phyloP scores from a whole-genome alignment of 2,329 filamentous ascomycete species.

The Geosmithia flava region DNA sequence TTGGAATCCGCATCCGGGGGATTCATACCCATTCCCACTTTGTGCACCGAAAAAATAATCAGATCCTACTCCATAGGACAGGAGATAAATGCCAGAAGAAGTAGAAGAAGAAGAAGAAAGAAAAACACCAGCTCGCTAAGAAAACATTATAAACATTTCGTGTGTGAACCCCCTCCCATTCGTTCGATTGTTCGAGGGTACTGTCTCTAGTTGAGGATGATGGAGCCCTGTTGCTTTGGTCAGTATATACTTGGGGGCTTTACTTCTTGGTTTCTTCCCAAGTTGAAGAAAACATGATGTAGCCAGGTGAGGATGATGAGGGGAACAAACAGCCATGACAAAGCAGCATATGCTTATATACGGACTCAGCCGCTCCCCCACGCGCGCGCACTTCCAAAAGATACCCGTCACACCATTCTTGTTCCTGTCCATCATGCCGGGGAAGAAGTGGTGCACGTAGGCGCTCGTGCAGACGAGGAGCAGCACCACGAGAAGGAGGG shows the following conservation, averaged over 20 bases:
- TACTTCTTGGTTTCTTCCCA: neutral
- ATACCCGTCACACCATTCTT: constrained; percentile 78
- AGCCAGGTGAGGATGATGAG: neutral
- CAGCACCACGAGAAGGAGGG: constrained; percentile 84
- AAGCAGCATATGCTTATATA: constrained; percentile 93
- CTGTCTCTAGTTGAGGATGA: constrained; percentile 1
- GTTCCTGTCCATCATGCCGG: constrained; percentile 81
- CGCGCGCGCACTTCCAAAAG: constrained; percentile 90
- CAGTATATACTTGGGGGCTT: too few relatives aligned
- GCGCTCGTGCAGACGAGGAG: constrained; percentile 93
- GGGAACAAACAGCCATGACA: constrained; percentile 67
- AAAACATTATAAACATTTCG: neutral
- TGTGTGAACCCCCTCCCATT: neutral
- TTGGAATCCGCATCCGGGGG: too few relatives aligned
- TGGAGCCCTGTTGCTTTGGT: constrained; percentile 2
- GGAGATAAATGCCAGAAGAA: neutral
- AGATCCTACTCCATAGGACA: neutral
- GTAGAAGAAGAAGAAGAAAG: neutral
- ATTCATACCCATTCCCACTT: too few relatives aligned
- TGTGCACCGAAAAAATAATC: too few relatives aligned
- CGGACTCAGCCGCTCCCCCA: constrained; percentile 86
- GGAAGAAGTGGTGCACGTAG: constrained; percentile 84
- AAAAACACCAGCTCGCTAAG: neutral
- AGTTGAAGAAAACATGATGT: neutral
- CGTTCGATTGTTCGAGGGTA: neutral